A percentile compares a stretch with the other conserved stretches of the same genome.
These are phyloP conservation scores for Porphyra umbilicalis DNA, from an alignment of 31 red algal genomes.

Conservation along the genomic window DNA sequence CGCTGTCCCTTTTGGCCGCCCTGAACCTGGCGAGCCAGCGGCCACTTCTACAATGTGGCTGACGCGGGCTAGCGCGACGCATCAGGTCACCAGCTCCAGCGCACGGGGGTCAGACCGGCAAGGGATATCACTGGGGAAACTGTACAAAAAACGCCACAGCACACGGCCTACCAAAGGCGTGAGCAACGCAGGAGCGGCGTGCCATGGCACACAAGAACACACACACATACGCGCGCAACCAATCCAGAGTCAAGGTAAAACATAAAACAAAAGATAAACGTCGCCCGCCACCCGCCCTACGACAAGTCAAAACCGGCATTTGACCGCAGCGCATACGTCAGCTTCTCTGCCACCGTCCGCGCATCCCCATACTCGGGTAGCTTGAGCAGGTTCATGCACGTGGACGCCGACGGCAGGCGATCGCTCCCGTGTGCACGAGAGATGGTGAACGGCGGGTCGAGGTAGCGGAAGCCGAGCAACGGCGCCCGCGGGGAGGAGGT, in stretches of 20 bases:
- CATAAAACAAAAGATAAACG: not conserved
- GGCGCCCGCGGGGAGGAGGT: constrained; percentile 90
- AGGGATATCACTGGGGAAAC: too few relatives aligned
- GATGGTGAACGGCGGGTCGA: constrained; percentile 89
- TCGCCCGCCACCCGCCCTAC: not conserved
- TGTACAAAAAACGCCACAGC: too few relatives aligned
- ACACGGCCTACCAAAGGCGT: too few relatives aligned
- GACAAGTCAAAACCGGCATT: constrained; percentile 94
- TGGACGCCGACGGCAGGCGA: constrained; percentile 87
- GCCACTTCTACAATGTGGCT: too few relatives aligned
- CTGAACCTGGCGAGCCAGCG: too few relatives aligned
- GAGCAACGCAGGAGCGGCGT: too few relatives aligned
- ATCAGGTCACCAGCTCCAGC: too few relatives aligned
- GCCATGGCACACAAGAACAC: too few relatives aligned
- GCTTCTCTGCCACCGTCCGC: constrained; percentile 66
- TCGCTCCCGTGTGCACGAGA: constrained; percentile 82
- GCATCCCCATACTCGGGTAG: constrained; percentile 74
- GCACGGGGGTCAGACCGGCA: too few relatives aligned
- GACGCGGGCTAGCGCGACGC: too few relatives aligned
- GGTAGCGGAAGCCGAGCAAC: constrained; percentile 86
- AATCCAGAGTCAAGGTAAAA: not conserved
- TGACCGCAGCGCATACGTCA: constrained; percentile 68
- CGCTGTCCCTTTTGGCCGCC: too few relatives aligned
- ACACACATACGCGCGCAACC: not conserved
- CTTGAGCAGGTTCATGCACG: constrained; percentile 99